Base-by-base conservation (phyloP, 768 basidiomycete genomes). In the Piloderma croceum region DNA sequence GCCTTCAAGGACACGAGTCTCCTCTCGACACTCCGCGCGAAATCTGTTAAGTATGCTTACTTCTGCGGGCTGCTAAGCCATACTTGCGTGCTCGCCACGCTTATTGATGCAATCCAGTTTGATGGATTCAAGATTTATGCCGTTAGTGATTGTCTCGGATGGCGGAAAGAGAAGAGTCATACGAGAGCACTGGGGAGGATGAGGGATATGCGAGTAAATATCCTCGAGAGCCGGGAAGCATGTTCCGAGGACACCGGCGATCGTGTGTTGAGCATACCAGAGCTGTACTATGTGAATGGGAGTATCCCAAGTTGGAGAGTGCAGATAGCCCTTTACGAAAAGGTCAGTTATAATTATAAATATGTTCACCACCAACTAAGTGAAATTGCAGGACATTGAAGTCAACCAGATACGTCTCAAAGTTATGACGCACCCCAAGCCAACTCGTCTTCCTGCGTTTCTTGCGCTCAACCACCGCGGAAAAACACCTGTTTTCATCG, bases 231-330 rank as follows among this genome's bases (percentile, higher is more conserved):
- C 24, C 36, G 23, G 34, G 32, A 44, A 45, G 46, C n/a, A 20
- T 41, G 34, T 32, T 33, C 35, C 21, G 32, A 22, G 18, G 34
- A 27, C 34, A n/a, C n/a, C n/a, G n/a, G n/a, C n/a, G n/a, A n/a
- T n/a, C n/a, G n/a, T n/a, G n/a, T n/a, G n/a, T 15, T 24, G 11
- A 33, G 18, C 15, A 39, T 31, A 22, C 53, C 60, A 12, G 44
- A 41, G 21, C 29, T 58, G 13, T 55, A 52, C 52, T 57, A 54
- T 31, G 57, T 59, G 19, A 60, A 60, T 24, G 54, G 54, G 18
- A 51, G 52, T 6, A 58, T 60, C 18, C 49, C 57, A 7, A 58
- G 53, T 37, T 60, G 57, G 54, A 49, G 53, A 11, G 58, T 57
- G 11, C 47, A 52, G 46, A 57, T 61, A 49, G 53, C 52, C 2